phyloP scores from a whole-genome alignment of 129 eudicot species.

The Smallanthus sonchifolius region DNA sequence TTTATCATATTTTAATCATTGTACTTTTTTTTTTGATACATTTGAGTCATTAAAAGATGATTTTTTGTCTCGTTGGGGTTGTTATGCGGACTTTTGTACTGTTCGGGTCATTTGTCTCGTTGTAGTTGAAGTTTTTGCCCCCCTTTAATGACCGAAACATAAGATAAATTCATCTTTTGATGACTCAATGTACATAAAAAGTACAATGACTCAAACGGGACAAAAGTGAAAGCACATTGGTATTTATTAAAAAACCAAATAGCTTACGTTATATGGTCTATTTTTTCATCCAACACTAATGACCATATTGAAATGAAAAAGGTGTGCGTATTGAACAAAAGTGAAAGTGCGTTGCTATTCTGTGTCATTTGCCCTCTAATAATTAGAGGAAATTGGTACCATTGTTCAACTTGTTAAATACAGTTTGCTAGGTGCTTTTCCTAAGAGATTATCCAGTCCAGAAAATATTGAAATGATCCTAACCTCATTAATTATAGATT shows the following conservation, averaged over 20 bases:
- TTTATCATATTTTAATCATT: not conserved
- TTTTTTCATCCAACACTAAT: not conserved
- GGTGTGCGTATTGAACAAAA: not conserved
- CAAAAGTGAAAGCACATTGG: not conserved
- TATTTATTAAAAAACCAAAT: not conserved
- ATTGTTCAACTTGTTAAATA: not conserved
- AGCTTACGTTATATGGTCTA: not conserved
- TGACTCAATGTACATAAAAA: not conserved
- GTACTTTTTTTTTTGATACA: not conserved
- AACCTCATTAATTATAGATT: not conserved
- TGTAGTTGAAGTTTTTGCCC: not conserved
- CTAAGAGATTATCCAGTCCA: not conserved
- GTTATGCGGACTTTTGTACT: not conserved
- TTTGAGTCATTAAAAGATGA: not conserved
- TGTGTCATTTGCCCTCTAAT: not conserved
- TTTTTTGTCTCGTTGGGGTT: not conserved
- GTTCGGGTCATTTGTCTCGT: not conserved
- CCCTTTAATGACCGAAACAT: not conserved
- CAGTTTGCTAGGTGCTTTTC: not conserved
- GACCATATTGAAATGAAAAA: not conserved
- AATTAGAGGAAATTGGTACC: not conserved
- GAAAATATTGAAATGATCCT: not conserved
- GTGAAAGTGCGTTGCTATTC: not conserved
- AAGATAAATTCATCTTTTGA: not conserved
- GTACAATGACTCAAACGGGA: not conserved